Evolutionary conservation across 306 rosid species (phyloP).

Genomic region (Macrotyloma uniflorum): DNA sequence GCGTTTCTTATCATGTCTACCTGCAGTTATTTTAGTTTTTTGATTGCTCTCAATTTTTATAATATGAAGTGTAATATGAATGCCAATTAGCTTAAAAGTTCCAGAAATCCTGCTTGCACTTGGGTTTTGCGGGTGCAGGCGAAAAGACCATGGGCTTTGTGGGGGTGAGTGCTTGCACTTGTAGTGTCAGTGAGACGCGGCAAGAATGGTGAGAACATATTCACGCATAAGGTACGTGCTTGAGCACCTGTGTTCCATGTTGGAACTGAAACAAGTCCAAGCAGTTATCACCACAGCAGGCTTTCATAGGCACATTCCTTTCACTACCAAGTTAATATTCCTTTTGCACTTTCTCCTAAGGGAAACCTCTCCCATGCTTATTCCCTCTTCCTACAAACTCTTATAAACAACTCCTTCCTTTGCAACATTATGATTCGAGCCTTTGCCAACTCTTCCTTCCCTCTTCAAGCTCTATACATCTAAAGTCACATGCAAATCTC

Average conservation of each 20-base stretch:
- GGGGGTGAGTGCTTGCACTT: too few species aligned
- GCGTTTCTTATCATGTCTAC: too few species aligned
- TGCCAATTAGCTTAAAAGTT: too few species aligned
- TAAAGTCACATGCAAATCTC: conserved; percentile 51
- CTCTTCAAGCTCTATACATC: conserved; percentile 50
- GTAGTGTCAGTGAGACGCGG: background rate
- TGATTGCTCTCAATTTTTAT: too few species aligned
- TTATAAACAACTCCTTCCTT: conserved; percentile 53
- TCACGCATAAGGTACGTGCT: conserved; percentile 35
- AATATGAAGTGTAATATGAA: too few species aligned
- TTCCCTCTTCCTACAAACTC: conserved; percentile 56
- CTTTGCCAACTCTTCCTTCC: conserved; percentile 54
- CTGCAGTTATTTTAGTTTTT: too few species aligned
- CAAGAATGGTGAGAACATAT: background rate
- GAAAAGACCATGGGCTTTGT: too few species aligned
- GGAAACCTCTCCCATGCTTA: conserved; percentile 66
- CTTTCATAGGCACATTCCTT: conserved; percentile 29
- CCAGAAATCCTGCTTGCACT: too few species aligned
- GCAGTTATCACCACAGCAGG: conserved; percentile 58
- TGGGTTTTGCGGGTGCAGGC: too few species aligned
- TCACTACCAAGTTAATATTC: conserved; percentile 44
- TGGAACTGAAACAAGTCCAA: conserved; percentile 51
- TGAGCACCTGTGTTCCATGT: conserved; percentile 52
- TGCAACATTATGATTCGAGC: conserved; percentile 75
- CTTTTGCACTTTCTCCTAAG: conserved; percentile 56